phyloP scores from a whole-genome alignment of 2,329 filamentous ascomycete species.

The Westerdykella ornata region DNA sequence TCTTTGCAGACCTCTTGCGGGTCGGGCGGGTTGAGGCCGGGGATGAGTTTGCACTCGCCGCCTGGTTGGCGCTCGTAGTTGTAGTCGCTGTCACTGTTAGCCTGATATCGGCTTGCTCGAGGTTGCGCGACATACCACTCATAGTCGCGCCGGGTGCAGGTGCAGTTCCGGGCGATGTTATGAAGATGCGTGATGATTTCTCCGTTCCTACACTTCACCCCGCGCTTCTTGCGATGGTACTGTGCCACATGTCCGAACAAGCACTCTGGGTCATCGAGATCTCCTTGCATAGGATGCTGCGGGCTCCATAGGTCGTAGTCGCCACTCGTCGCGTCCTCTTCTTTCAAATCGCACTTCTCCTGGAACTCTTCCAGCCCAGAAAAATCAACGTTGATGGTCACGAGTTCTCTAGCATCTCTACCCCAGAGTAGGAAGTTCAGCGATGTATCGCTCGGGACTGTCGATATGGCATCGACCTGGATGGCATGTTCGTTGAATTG shows the following conservation, averaged over 20 bases:
- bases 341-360: slow-evolving; percentile 62
- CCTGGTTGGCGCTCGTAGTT: slow-evolving; percentile 79
- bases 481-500: slow-evolving; percentile 65
- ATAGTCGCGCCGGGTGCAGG: slow-evolving; percentile 77
- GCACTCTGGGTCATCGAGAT: slow-evolving; percentile 70
- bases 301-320: slow-evolving; percentile 89
- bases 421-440: slow-evolving; percentile 92
- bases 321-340: slow-evolving; percentile 51
- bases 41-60: slow-evolving; percentile 69
- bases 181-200: slow-evolving; percentile 59
- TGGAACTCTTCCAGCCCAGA: slow-evolving; percentile 60
- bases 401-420: slow-evolving; percentile 49
- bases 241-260: slow-evolving; percentile 85
- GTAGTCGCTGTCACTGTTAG: slow-evolving; percentile 61
- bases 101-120: neutral
- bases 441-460: slow-evolving; percentile 79
- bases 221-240: slow-evolving; percentile 85
- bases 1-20: slow-evolving; percentile 52
- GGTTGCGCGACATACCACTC: slow-evolving; percentile 64
- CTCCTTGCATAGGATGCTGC: slow-evolving; percentile 67
- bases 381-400: slow-evolving; percentile 84
- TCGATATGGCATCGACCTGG: slow-evolving; percentile 72
- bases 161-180: slow-evolving; percentile 65
- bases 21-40: slow-evolving; percentile 57
- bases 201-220: slow-evolving; percentile 74